Base-by-base conservation (phyloP, 2,329 filamentous ascomycete species). In the Escovopsis sp. region DNA sequence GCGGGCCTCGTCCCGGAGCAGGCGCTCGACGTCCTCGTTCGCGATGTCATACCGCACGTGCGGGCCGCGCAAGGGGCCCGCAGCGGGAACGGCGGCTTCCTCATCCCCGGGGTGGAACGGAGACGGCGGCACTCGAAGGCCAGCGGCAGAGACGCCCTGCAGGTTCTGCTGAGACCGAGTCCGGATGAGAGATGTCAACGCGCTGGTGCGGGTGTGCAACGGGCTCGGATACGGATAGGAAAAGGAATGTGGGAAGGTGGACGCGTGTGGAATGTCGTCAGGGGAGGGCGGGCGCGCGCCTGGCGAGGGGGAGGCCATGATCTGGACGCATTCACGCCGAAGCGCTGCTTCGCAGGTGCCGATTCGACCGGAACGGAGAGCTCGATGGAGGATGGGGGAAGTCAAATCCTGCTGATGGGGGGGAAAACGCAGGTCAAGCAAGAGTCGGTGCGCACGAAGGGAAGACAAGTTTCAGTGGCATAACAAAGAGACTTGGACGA, bases 1-100 rank as follows among this genome's bases (percentile, higher is more conserved):
- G 16, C 73, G 70, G 23, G 68, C 68, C 54, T 77, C 73, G 35
- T 76, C 70, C 30, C 58, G 54, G 32, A 63, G 53, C 16, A 65
- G 53, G 17, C 60, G 59, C 14, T 58, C 56, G 27, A 61, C 58
- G 19, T 62, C 60, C 29, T 70, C 66, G 19, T 64, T 58, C 23
- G 62, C 49, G 16, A 45, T 42, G 27, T 47, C 40, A 23, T 33
- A 18, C 14, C 44, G 44, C 39, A 39, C 38, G 42, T 47, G 42
- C 23, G 32, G 17, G 29, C 37, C 27, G 26, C 42, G 38, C 35
- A 45, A 33, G 15, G 31, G 26, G 27, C 41, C 48, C 4, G 28
- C 28, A 17, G 28, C 28, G 9, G 19, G 19, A 21, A 21, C 19
- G 9, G 19, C 19, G 9, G 46, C 33, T 35, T 58, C 56, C 31